phyloP scores from a whole-genome alignment of 1,284 basidiomycete species.

The Cryptococcus hybrid region DNA sequence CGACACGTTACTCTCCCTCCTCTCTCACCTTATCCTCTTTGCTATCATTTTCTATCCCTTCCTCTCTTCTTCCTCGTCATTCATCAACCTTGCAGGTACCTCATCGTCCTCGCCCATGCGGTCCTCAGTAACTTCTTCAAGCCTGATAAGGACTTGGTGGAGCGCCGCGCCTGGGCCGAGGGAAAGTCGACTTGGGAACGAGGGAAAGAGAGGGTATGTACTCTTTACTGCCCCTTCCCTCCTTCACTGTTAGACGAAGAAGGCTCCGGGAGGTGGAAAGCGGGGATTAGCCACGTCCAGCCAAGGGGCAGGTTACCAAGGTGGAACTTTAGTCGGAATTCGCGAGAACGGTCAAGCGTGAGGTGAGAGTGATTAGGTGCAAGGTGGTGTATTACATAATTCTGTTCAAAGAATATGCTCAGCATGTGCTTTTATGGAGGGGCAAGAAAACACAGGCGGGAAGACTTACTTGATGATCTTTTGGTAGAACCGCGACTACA shows the following conservation, averaged over 20 bases:
- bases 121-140: conserved; percentile 24
- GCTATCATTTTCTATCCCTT: conserved; percentile 18
- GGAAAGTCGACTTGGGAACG: conserved; percentile 65
- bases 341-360: conserved; percentile 65
- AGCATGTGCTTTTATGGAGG: conserved; percentile 39
- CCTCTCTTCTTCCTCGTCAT: conserved; percentile 25
- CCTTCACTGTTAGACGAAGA: conserved; percentile 4
- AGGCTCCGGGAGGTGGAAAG: conserved; percentile 67
- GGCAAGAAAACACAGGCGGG: neutral
- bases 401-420: conserved; percentile 10
- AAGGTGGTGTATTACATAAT: conserved; percentile 29
- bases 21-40: conserved; percentile 21
- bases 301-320: conserved; percentile 72
- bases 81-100: conserved; percentile 22
- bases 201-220: conserved; percentile 53
- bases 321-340: conserved; percentile 74
- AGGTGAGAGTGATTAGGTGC: conserved; percentile 40
- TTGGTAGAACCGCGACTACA: conserved; percentile 28
- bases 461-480: conserved; percentile 9
- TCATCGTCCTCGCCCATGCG: conserved; percentile 4
- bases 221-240: conserved; percentile 5
- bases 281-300: conserved; percentile 80
- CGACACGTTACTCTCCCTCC: conserved; percentile 14
- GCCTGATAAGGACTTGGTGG: conserved; percentile 55
- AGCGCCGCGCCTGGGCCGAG: conserved; percentile 66